Evolutionary conservation across 1,284 basidiomycete species (phyloP), one percentile per base, ranked within the genome.

Genomic region (Cutaneotrichosporon dermatis): DNA sequence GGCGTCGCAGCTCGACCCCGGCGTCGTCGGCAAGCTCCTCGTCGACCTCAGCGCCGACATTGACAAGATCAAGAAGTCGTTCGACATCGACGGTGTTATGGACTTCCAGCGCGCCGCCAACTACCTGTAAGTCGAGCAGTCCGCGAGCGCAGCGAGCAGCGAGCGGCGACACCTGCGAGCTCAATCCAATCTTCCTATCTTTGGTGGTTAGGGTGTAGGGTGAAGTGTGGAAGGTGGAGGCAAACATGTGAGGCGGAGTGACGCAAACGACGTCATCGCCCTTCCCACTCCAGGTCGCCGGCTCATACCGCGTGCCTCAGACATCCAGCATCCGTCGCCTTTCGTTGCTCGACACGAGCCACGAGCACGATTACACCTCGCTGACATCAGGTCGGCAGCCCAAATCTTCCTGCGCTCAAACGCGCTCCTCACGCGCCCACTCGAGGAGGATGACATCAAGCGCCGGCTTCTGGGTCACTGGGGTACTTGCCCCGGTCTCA

Each of bases 401-500:
- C 76, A 80, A 87, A 92, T 93, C 68, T 93, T 90, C 79, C 79
- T 93, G 54, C 85, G 83, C 65, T 79, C 83, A 65, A 88, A 92
- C 66, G 83, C 85, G n/a, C 80, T 90, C 3, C 78, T 90, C 49
- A 82, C 86, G 60, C 79, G 83, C 34, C 77, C 82, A 13, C 79
- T 91, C 55, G 81, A 77, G 13, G 76, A 80, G 35, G 83, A 87
- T 50, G 82, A 91, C 71, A 86, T 92, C 79, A 92, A 92, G 77
- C 79, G 81, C 52, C 85, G 91, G 62, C 83, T 93, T 16, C 83
- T 93, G 12, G 82, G 82, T 13, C 79, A 81, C 66, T 79, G 70
- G 66, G 73, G 73, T 7, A 71, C 71, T 0, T 72, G 70, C 61
- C 87, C 88, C 0, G 90, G 90, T 34, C 83, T 92, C 33, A 77